These are phyloP conservation scores for Trametes elegans DNA, from an alignment of 768 basidiomycete species.

Conservation along the genomic window DNA sequence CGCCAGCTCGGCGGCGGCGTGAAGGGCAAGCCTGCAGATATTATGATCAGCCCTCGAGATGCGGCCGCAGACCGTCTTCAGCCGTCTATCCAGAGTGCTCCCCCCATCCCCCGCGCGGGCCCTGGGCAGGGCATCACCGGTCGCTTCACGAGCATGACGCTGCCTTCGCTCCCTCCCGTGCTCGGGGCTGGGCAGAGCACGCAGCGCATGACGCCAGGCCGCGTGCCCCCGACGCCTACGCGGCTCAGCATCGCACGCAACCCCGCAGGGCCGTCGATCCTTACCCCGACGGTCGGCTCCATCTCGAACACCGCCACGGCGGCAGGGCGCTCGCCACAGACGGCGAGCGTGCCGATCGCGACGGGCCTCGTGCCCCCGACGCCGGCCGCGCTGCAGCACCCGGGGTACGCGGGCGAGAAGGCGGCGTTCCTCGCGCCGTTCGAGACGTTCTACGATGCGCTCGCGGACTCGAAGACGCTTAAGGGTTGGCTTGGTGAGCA, in stretches of 20 bases:
- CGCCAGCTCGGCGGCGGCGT: slow-evolving; percentile 56
- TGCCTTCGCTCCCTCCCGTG: slow-evolving; percentile 61
- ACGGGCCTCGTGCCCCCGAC: slow-evolving; percentile 65
- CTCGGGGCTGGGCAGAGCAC: slow-evolving; percentile 37
- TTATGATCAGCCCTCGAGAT: slow-evolving; percentile 72
- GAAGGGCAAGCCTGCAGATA: slow-evolving; percentile 73
- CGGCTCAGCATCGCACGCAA: slow-evolving; percentile 50
- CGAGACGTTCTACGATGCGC: slow-evolving; percentile 80
- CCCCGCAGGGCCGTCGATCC: slow-evolving; percentile 7
- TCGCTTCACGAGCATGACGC: slow-evolving; percentile 53
- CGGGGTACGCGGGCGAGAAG: slow-evolving; percentile 62
- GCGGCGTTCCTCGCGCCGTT: slow-evolving; percentile 81
- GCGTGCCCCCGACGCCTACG: slow-evolving; percentile 74
- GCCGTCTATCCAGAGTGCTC: slow-evolving; percentile 75
- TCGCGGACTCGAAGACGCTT: slow-evolving; percentile 76
- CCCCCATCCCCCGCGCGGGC: slow-evolving; percentile 55
- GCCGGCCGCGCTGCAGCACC: slow-evolving; percentile 61
- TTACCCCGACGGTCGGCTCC: slow-evolving; percentile 7
- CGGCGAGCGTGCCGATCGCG: slow-evolving; percentile 66
- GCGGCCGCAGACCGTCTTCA: slow-evolving; percentile 51
- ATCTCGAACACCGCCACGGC: slow-evolving; percentile 25
- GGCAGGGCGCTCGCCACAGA: slow-evolving; percentile 49
- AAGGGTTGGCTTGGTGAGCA: slow-evolving; percentile 77
- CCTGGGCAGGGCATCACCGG: slow-evolving; percentile 27
- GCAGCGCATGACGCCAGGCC: slow-evolving; percentile 50